Base-by-base conservation (phyloP, 108 stramenopile species). In the Phaeodactylum tricornutum region DNA sequence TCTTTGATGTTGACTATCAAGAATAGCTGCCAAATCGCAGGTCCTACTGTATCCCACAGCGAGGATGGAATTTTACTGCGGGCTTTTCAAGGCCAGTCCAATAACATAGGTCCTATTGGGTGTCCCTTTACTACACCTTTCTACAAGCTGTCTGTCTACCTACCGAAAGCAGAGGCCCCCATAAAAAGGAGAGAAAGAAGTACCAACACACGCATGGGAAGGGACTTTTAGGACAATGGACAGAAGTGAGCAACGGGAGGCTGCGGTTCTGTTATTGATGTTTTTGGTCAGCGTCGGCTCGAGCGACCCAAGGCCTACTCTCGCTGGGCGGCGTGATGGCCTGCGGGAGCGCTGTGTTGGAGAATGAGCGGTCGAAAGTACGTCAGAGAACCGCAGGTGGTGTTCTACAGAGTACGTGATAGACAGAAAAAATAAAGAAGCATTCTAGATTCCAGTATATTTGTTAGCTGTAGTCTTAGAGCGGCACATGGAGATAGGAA, bases 351-450 rank as follows among this genome's bases (percentile, higher is more conserved):
- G 33, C 14, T 14, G 33, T 34, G 33, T 34, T 9, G 33, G 14
- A 9, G 33, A 9, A 14, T 11, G 33, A 11, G 41, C 46, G 65
- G 61, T 20, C 61, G 65, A 1, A 68, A 37, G 29, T 50, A 53
- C 46, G 40, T 64, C 45, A 72, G 67, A 42, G 62, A 72, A 20
- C 61, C 67, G 43, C 29, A 64, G 2, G 60, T 45, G 43, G 57
- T n/a, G n/a, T n/a, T n/a, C n/a, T n/a, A n/a, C n/a, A n/a, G n/a
- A n/a, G n/a, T n/a, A n/a, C n/a, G n/a, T 55, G 3, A 43, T 59
- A 22, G 64, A 59, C 22, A 61, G 50, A 37, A 59, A 67, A 31
- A 4, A 5, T 27, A 22, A 24, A 5, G 3, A 20, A 22, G 11
- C 4, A 26, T 27, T 46, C 45, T 22, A 5, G 25, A 46, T 26